A percentile compares a stretch with the other conserved stretches of the same genome.
phyloP scores from a whole-genome alignment of 2,329 filamentous ascomycete genomes.

The Plectosphaerella cucumerina region DNA sequence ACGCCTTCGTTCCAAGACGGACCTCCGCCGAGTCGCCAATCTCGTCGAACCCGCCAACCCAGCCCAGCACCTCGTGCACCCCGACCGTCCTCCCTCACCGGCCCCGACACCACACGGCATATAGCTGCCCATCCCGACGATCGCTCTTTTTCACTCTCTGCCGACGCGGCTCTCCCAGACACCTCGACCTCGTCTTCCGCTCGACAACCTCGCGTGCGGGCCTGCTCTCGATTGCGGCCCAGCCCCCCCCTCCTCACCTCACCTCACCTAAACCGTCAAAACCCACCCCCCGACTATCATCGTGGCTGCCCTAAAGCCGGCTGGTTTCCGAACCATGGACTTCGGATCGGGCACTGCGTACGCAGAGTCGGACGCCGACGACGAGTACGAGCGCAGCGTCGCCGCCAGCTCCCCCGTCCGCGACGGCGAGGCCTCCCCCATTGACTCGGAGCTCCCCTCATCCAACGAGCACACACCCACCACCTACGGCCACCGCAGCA shows the following conservation, averaged over 20 bases:
- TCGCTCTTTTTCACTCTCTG: background rate
- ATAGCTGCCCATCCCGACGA: background rate
- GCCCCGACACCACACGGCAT: too few relatives aligned
- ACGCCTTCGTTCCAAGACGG: too few relatives aligned
- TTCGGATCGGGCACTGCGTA: slow-evolving; percentile 66
- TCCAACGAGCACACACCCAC: slow-evolving; percentile 73
- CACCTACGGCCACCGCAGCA: slow-evolving; percentile 65
- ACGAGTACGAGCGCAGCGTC: slow-evolving; percentile 75
- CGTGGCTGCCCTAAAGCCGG: slow-evolving; percentile 1
- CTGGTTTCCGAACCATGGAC: slow-evolving; percentile 38
- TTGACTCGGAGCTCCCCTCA: slow-evolving; percentile 67
- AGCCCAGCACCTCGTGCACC: too few relatives aligned
- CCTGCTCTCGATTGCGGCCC: background rate
- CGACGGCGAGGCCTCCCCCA: slow-evolving; percentile 66
- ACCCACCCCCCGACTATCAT: background rate
- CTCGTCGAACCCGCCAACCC: background rate
- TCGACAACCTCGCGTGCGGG: background rate
- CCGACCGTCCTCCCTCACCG: too few relatives aligned
- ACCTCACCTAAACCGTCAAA: background rate
- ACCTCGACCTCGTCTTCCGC: background rate
- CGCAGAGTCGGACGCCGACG: slow-evolving; percentile 76
- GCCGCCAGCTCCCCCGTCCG: slow-evolving; percentile 63
- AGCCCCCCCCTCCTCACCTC: background rate
- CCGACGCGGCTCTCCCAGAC: background rate
- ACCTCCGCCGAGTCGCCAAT: background rate